Evolutionary conservation across 1,284 basidiomycete genomes (phyloP), one percentile per base, ranked within the genome.

Genomic region (Malassezia dermatis): DNA sequence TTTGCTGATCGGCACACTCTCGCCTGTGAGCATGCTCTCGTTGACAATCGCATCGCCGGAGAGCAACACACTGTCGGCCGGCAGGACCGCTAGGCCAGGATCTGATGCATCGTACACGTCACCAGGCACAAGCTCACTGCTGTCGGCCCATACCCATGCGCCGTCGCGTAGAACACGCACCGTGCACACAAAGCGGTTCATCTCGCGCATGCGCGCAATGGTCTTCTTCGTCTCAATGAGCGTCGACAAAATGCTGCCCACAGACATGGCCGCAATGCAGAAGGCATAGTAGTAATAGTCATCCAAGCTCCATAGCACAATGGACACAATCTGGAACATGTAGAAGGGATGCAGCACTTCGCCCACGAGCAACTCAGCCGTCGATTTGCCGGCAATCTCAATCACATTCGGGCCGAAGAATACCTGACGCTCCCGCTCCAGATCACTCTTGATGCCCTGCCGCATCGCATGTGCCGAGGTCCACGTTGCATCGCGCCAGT

Each of bases 1-100:
- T 75, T 95, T 95, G 71, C 85, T 86, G 52, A 95, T 88, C 0
- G 90, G 91, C 0, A 95, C 86, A 64, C 88, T 91, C 76, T 95
- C 91, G 10, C 90, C 90, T 0, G 90, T 95, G 15, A 98, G 82
- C 93, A 96, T 96, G 60, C 89, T 93, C 77, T 98, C 94, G 74
- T 98, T 96, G 53, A 96, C 86, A 60, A 98, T 94, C 0, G 89
- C 89, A 71, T 96, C 94, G 4, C 94, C 93, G 6, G 87, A 88
- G 27, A 98, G 82, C 15, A 96, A 80, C 63, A 95, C 82, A 60
- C 93, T 81, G 74, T 99, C 94, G 12, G 89, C 88, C 0, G 94
- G 94, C 62, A 99, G 81, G 28, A 86, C 78, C 8, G 82, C 77
- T 15, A 94, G 80, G 13, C 82, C 81, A 1, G 87, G 80, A 46